These are phyloP conservation scores for Ramichloridium luteum DNA, from an alignment of 2,329 filamentous ascomycete species.

Conservation along the genomic window DNA sequence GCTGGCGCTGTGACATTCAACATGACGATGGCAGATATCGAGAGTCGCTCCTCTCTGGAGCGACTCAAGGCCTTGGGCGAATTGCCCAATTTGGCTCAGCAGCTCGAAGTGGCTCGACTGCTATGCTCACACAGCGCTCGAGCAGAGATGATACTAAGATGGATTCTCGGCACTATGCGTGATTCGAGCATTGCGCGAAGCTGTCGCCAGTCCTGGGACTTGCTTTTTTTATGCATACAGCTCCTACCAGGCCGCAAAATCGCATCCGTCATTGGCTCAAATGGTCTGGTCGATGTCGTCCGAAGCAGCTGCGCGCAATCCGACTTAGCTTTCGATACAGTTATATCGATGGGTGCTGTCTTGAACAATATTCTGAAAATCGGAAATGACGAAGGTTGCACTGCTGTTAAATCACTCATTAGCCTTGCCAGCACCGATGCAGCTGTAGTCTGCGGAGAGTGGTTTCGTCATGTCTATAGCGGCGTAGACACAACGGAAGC, in stretches of 20 bases:
- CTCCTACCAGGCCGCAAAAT: conserved; percentile 57
- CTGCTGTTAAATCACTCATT: conserved; percentile 15
- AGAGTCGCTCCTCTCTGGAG: conserved; percentile 26
- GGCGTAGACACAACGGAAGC: conserved; percentile 1
- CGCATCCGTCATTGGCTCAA: conserved; percentile 58
- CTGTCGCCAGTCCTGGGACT: no score
- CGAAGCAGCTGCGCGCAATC: conserved; percentile 39
- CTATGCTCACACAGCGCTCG: conserved; percentile 22
- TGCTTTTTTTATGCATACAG: conserved; percentile 49
- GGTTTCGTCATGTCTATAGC: conserved; percentile 11
- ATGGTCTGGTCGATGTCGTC: conserved; percentile 54
- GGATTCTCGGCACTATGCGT: conserved; percentile 55
- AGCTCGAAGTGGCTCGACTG: conserved; percentile 17
- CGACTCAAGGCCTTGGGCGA: conserved; percentile 28
- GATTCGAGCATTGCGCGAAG: no score
- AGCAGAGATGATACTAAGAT: conserved; percentile 52
- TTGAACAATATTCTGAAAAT: conserved; percentile 13
- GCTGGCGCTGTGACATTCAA: no score
- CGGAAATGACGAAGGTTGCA: conserved; percentile 10
- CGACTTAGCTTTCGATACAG: conserved; percentile 2
- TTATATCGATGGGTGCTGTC: conserved; percentile 7
- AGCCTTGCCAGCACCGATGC: conserved; percentile 11
- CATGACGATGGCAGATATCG: no score
- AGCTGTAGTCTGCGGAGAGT: conserved; percentile 16
- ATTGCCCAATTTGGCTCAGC: conserved; percentile 14